Base-by-base conservation (phyloP, 1,284 basidiomycete species). In the Cystobasidium pallidum region DNA sequence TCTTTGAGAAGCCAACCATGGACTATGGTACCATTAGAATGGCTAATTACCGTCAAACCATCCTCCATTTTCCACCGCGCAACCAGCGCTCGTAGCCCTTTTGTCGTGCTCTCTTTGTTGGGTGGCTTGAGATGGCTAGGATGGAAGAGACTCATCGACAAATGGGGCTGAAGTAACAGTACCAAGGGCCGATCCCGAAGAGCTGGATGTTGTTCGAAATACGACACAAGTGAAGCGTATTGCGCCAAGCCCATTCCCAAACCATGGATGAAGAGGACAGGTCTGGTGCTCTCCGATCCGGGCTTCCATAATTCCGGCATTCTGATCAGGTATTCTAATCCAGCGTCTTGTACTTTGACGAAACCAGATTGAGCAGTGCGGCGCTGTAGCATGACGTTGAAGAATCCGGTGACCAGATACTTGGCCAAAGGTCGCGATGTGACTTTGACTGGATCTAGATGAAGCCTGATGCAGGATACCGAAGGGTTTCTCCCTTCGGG, bases 1-100 rank as follows among this genome's bases (percentile, higher is more conserved):
- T 86, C 85, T 81, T 94, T 94, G 61, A 95, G 83, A 79, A 94
- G 84, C 91, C 91, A 92, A 11, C 89, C 88, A 78, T 92, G 91
- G 0, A 84, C 82, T 78, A 90, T 91, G 2, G 78, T 76, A 2
- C 78, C 78, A 57, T 94, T 94, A 66, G 91, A 94, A 81, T 95
- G 93, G 79, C 90, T 92, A 67, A 95, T 76, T 77, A 95, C 81
- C 0, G 88, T 89, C 21, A 94, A 83, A 3, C 91, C 90, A 66
- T 82, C 77, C 39, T 76, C 79, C 70, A 91, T 93, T 2, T 88
- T 89, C 70, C 91, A 84, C 66, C 86, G 81, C 52, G 81, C 80
- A 66, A 92, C 81, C 49, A 92, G 83, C 21, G 80, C 82, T 11
- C 86, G 86, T 41, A 94, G 80, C n/a, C 83, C 82, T 21, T 83